Conservation (phyloP, 352 stramenopile species). For the Pythium biforme region DNA sequence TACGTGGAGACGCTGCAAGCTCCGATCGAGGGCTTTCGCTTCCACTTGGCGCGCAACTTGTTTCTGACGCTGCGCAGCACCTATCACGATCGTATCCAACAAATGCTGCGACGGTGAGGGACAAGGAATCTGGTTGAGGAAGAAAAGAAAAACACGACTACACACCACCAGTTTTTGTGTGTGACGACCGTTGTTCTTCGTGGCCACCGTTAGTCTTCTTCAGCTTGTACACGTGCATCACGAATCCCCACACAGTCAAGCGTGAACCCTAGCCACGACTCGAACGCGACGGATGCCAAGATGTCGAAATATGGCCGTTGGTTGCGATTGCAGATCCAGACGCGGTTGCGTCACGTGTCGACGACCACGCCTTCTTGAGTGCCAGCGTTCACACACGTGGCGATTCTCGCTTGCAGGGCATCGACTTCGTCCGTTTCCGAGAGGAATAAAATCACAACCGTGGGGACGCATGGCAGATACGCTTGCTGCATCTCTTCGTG, state of each 20-base stretch:
- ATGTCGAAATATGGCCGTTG: too few relatives aligned
- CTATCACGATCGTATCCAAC: constrained; percentile 43
- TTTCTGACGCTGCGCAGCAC: constrained; percentile 47
- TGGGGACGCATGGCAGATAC: too few relatives aligned
- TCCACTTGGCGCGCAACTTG: constrained; percentile 36
- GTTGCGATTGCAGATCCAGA: too few relatives aligned
- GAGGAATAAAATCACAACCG: too few relatives aligned
- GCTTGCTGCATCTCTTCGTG: too few relatives aligned
- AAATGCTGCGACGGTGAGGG: constrained; percentile 16
- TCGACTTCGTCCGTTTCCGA: too few relatives aligned
- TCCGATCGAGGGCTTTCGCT: constrained; percentile 50
- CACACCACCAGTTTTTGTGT: too few relatives aligned
- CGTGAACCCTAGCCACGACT: background rate
- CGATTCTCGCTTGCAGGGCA: too few relatives aligned
- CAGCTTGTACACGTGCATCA: background rate
- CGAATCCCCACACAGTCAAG: background rate
- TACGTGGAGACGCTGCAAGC: constrained; percentile 38
- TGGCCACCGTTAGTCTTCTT: background rate
- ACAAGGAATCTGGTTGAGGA: background rate
- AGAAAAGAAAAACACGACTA: background rate
- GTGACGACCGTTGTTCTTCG: too few relatives aligned
- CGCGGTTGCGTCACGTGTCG: too few relatives aligned
- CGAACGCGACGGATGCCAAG: background rate
- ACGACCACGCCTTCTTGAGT: too few relatives aligned
- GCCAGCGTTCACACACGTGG: too few relatives aligned